These are phyloP conservation scores for Physaria fendleri DNA, from an alignment of 345 rosid species.

Conservation along the genomic window DNA sequence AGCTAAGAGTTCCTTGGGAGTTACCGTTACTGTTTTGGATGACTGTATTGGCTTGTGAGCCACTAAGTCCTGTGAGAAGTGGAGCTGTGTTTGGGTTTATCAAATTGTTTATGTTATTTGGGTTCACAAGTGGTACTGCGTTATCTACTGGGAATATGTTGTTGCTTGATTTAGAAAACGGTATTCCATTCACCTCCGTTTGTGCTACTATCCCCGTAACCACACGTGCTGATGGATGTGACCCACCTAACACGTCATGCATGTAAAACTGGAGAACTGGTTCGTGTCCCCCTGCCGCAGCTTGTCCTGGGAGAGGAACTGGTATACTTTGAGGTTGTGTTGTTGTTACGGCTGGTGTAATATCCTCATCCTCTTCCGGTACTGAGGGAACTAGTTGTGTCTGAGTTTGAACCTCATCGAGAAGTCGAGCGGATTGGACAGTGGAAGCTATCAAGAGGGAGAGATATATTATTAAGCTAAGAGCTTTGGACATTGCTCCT, in stretches of 20 bases:
- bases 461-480: constrained; percentile 21
- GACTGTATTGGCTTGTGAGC: constrained; percentile 50
- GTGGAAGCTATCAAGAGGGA: constrained; percentile 35
- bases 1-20: too few species aligned
- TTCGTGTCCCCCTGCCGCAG: constrained; percentile 1
- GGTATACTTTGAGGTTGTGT: constrained; percentile 27
- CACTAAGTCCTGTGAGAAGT: constrained; percentile 62
- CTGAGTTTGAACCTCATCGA: constrained; percentile 44
- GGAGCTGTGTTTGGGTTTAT: constrained; percentile 64
- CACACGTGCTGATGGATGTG: constrained; percentile 64
- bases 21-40: too few species aligned
- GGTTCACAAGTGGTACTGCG: constrained; percentile 45
- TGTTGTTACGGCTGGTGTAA: constrained; percentile 10
- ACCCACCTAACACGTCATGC: constrained; percentile 71
- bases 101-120: constrained; percentile 39
- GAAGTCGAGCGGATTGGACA: constrained; percentile 51
- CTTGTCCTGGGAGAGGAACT: constrained; percentile 16
- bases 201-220: constrained; percentile 73
- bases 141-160: constrained; percentile 65
- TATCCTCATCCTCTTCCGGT: constrained; percentile 14
- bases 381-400: constrained; percentile 25
- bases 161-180: constrained; percentile 64
- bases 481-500: constrained; percentile 37
- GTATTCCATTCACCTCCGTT: constrained; percentile 64
- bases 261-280: constrained; percentile 60